Conservation (phyloP, 2,329 filamentous ascomycete genomes). For the Penicillium paneum region DNA sequence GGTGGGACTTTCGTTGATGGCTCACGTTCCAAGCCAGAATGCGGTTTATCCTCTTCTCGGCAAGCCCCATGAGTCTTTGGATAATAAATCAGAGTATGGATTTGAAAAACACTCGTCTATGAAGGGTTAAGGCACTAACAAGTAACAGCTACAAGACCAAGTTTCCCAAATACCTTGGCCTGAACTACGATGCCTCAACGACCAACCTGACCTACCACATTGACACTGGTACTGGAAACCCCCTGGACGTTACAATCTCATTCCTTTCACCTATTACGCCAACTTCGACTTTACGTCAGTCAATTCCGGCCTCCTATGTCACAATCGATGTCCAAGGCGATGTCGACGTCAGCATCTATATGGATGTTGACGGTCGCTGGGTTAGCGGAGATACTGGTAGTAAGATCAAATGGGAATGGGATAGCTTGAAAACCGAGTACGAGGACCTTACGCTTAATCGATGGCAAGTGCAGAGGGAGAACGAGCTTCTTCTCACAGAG, state of each 20-base stretch:
- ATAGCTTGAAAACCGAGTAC: slow-evolving; percentile 42
- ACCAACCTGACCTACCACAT: slow-evolving; percentile 67
- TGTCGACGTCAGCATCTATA: slow-evolving; percentile 60
- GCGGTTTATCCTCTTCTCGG: slow-evolving; percentile 64
- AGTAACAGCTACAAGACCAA: slow-evolving; percentile 53
- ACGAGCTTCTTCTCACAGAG: slow-evolving; percentile 71
- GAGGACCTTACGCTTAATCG: slow-evolving; percentile 41
- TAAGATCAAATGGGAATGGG: slow-evolving; percentile 67
- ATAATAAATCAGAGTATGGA: slow-evolving; percentile 38
- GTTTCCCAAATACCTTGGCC: slow-evolving; percentile 58
- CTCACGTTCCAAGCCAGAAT: slow-evolving; percentile 58
- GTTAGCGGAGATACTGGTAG: slow-evolving; percentile 71
- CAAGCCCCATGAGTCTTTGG: slow-evolving; percentile 62
- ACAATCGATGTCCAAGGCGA: slow-evolving; percentile 66
- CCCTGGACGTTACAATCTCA: slow-evolving; percentile 58
- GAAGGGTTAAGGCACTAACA: slow-evolving; percentile 7
- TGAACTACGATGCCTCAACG: slow-evolving; percentile 66
- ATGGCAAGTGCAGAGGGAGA: slow-evolving; percentile 43
- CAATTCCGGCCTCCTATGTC: slow-evolving; percentile 77
- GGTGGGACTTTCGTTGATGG: slow-evolving; percentile 63
- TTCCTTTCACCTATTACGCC: slow-evolving; percentile 76
- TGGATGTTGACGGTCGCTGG: slow-evolving; percentile 75
- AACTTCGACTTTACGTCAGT: slow-evolving; percentile 74
- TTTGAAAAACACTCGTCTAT: neutral
- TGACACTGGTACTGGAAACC: slow-evolving; percentile 41